A percentile compares a stretch with the other conserved stretches of the same genome.
phyloP scores from a whole-genome alignment of 345 rosid genomes.

The Alliaria petiolata region DNA sequence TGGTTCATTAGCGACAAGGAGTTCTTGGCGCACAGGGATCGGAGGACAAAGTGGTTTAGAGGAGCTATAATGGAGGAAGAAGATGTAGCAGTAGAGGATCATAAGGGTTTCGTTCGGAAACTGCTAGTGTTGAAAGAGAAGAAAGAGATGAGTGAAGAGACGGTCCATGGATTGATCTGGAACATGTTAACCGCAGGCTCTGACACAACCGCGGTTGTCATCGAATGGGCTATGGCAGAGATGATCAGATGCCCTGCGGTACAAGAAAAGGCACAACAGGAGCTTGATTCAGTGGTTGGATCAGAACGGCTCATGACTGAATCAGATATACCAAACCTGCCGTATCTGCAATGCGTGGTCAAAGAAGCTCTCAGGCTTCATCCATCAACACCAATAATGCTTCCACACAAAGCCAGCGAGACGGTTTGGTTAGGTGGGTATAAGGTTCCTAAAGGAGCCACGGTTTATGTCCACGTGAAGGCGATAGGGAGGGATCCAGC shows the following conservation, averaged over 20 bases:
- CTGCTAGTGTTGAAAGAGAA: constrained; percentile 26
- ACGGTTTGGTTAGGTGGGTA: constrained; percentile 40
- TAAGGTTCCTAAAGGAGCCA: constrained; percentile 35
- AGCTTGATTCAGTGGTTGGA: constrained; percentile 42
- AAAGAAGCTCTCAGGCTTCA: constrained; percentile 46
- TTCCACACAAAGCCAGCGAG: constrained; percentile 43
- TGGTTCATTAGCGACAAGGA: constrained; percentile 20
- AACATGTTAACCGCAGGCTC: constrained; percentile 48
- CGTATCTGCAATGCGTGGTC: constrained; percentile 37
- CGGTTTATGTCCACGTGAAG: constrained; percentile 39
- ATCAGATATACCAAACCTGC: constrained; percentile 31
- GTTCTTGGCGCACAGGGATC: constrained; percentile 3
- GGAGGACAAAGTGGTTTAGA: constrained; percentile 24
- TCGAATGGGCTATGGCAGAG: constrained; percentile 53
- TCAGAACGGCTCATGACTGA: constrained; percentile 36
- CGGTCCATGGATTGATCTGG: constrained; percentile 44
- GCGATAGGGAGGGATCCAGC: constrained; percentile 35
- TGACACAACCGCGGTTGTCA: constrained; percentile 39
- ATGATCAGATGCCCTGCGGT: constrained; percentile 32
- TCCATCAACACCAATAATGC: constrained; percentile 48
- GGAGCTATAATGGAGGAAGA: constrained; percentile 30
- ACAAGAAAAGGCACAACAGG: constrained; percentile 20
- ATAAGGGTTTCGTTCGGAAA: constrained; percentile 21
- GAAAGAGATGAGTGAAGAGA: constrained; percentile 35
- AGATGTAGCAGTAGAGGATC: background rate